Base-by-base conservation (phyloP, 1,284 basidiomycete species). In the Sporisorium iseilematis-ciliati region DNA sequence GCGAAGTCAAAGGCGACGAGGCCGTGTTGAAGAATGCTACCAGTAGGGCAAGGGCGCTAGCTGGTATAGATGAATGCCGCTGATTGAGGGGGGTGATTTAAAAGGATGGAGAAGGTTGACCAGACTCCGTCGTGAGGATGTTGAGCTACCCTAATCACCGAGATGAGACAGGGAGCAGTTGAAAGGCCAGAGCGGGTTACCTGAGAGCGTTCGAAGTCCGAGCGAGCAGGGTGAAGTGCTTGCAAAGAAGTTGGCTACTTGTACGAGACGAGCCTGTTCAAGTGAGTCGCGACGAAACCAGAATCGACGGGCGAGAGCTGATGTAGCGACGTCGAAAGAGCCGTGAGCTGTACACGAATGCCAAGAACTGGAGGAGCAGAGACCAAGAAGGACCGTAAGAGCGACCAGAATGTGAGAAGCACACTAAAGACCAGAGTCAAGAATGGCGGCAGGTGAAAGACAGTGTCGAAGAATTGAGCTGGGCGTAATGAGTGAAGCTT, bases 71-170 rank as follows among this genome's bases (percentile, higher is more conserved):
- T 71, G 68, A 65, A 71, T 71, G 68, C 68, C 55, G 68, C 68
- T 56, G 2, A 12, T 50, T 45, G 62, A 62, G 38, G 63, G 61
- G 63, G 68, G 68, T 71, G 55, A 71, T 71, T 71, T 71, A 62
- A n/a, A 29, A 38, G 35, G 55, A 31, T 40, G 31, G 7, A 29
- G 49, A 40, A 29, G 31, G n/a, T 49, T 50, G 57, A 65, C 58
- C 62, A 57, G 29, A 40, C 38, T 42, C 42, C 41, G 63, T 62
- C 51, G 48, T 38, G 56, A 56, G 6, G 20, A 21, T 31, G 55
- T 12, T 35, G 45, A 25, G 38, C 62, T 61, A 51, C n/a, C 54
- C 55, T 29, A 2, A 21, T 23, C 11, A 23, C 35, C 45, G 14
- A 57, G 7, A 46, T 25, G 54, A 12, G 1, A 12, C 14, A 56